Evolutionary conservation across 2,329 filamentous ascomycete species (phyloP), one percentile per base, ranked within the genome.

Genomic region (Cryphonectria radicalis): DNA sequence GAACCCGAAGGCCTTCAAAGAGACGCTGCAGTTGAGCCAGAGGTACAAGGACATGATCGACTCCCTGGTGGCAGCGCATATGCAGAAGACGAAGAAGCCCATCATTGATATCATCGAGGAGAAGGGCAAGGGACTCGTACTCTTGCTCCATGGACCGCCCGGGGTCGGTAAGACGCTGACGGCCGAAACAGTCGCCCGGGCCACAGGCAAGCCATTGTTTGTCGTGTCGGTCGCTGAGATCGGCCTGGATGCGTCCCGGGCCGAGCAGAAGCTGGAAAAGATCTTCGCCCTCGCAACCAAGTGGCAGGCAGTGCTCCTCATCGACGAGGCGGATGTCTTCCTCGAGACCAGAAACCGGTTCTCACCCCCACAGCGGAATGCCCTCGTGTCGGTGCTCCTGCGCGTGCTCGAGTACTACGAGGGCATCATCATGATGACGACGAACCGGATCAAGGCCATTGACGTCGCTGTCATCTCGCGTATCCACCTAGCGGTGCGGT

Each of bases 251-350:
- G 68, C 71, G 17, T 64, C 64, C 11, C 55, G 60, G 13, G 69
- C 70, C 3, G 73, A 73, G 68, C 64, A 62, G 19, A 72, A 73
- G 67, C 68, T 74, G 8, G 68, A 69, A 22, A 70, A 67, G 50
- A 66, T 71, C 17, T 73, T 74, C 59, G 40, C 73, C 53, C 50
- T 72, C 28, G 77, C 77, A 13, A 73, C 70, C 3, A 75, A 74
- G 32, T 79, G 77, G 76, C 68, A 75, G 22, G 77, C 76, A 1
- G 74, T 79, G 57, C 69, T 78, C n/a, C 74, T 77, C 14, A 65
- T 75, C n/a, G 75, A 77, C 57, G 74, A 76, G 67, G 75, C 75
- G 7, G 74, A 76, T 42, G 74, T 75, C 13, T 75, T 75, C 67
- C 67, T 76, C 53, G 73, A 73, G 60, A 73, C 72, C 7, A 64